These are phyloP conservation scores for Dendrostoma leiphaemia DNA, from an alignment of 2,329 filamentous ascomycete species.

Conservation along the genomic window DNA sequence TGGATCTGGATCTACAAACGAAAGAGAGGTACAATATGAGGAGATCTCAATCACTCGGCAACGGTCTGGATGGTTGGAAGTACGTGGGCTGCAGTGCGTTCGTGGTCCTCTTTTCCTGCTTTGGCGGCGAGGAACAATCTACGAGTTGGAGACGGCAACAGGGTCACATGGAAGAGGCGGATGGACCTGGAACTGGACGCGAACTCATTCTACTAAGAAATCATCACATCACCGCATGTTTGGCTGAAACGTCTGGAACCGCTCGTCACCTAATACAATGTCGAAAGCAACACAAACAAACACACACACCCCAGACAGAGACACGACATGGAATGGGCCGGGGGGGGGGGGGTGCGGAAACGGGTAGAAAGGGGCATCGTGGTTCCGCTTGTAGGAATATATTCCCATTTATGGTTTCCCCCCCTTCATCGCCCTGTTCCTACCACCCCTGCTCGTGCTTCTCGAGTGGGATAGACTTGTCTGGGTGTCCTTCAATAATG, in stretches of 20 bases:
- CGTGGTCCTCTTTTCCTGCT: background rate
- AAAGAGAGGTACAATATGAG: constrained; percentile 13
- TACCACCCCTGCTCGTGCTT: too few species aligned
- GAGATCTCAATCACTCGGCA: constrained; percentile 7
- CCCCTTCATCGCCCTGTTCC: background rate
- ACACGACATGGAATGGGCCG: background rate
- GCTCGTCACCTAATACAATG: background rate
- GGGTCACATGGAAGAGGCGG: background rate
- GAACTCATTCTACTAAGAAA: constrained; percentile 8
- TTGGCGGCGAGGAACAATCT: constrained; percentile 3
- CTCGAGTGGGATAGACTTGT: too few species aligned
- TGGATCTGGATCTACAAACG: constrained; percentile 18
- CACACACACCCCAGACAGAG: background rate
- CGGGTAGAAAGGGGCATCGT: constrained; percentile 1
- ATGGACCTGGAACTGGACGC: background rate
- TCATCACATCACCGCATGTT: constrained; percentile 9
- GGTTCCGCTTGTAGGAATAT: constrained; percentile 26
- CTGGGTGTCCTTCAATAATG: too few species aligned
- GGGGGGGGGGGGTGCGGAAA: too few species aligned
- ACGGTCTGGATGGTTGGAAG: background rate
- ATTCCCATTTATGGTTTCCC: constrained; percentile 16
- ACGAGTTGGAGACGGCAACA: constrained; percentile 9
- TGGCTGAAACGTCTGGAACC: constrained; percentile 2
- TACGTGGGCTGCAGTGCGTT: background rate
- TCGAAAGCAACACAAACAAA: constrained; percentile 3